Conservation (phyloP, 257 asterid genomes). For the Fraxinus americana region DNA sequence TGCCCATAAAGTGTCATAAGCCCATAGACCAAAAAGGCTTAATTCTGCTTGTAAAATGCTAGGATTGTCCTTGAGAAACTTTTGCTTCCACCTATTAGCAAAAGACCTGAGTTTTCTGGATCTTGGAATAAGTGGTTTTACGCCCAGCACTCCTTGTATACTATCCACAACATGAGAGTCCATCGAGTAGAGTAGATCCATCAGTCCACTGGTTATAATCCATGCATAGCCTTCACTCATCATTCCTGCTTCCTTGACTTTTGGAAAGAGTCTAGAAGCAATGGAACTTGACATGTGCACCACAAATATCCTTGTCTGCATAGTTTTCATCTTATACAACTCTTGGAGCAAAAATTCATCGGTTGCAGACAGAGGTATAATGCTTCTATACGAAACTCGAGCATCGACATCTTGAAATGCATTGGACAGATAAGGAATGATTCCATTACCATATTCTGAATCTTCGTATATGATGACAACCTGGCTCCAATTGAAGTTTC, state of each 20-base stretch:
- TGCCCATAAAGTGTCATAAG: slow-evolving; percentile 46
- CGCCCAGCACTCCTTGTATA: slow-evolving; percentile 62
- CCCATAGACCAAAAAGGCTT: slow-evolving; percentile 41
- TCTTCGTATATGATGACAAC: slow-evolving; percentile 41
- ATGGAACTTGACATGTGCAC: slow-evolving; percentile 35
- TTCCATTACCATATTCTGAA: slow-evolving; percentile 42
- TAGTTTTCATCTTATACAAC: slow-evolving; percentile 41
- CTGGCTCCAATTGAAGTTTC: slow-evolving; percentile 38
- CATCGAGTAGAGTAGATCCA: slow-evolving; percentile 28
- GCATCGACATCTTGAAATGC: slow-evolving; percentile 33
- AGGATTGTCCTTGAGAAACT: slow-evolving; percentile 17
- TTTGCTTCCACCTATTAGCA: slow-evolving; percentile 20
- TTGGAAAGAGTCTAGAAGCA: slow-evolving; percentile 31
- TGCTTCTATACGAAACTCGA: slow-evolving; percentile 34
- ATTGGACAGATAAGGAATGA: slow-evolving; percentile 35
- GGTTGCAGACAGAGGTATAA: slow-evolving; percentile 32
- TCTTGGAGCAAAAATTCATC: slow-evolving; percentile 33
- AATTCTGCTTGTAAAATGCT: slow-evolving; percentile 21
- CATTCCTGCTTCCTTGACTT: slow-evolving; percentile 44
- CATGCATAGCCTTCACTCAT: slow-evolving; percentile 48
- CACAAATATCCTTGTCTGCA: slow-evolving; percentile 49
- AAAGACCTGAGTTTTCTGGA: slow-evolving; percentile 21
- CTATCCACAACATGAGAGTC: slow-evolving; percentile 28
- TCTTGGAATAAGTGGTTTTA: slow-evolving; percentile 36
- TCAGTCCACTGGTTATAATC: slow-evolving; percentile 40